A percentile compares a stretch with the other conserved stretches of the same genome.
Conservation (phyloP, 2,329 filamentous ascomycete species). For the Trichothecium sympodiale region DNA sequence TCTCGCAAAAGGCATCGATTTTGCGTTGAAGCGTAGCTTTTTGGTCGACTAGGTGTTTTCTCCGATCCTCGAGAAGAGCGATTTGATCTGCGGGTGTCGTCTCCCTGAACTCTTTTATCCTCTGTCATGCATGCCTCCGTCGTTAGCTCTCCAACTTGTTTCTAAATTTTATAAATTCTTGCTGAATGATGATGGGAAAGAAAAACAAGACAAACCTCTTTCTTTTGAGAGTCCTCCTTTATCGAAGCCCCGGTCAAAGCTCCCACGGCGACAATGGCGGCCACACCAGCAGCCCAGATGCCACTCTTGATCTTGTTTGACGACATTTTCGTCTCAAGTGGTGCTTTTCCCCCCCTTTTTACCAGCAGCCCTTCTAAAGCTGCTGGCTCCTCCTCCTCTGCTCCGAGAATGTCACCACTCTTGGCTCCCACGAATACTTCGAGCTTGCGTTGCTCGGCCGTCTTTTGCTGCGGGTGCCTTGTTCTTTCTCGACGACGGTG, state of each 20-base stretch:
- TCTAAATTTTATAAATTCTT: not conserved
- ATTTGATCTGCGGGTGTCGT: constrained; percentile 32
- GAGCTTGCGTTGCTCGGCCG: too few relatives aligned
- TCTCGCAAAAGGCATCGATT: constrained; percentile 25
- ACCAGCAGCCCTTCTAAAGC: too few relatives aligned
- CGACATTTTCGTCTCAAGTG: too few relatives aligned
- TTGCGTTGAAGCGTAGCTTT: constrained; percentile 29
- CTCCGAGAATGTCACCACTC: too few relatives aligned
- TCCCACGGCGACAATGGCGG: constrained; percentile 34
- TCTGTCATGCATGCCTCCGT: too few relatives aligned
- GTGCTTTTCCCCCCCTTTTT: too few relatives aligned
- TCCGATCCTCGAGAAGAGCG: constrained; percentile 30
- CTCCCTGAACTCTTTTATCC: constrained; percentile 23
- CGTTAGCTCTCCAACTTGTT: too few relatives aligned
- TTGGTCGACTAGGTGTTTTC: constrained; percentile 25
- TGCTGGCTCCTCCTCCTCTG: too few relatives aligned
- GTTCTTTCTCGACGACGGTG: too few relatives aligned
- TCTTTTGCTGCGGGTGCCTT: too few relatives aligned
- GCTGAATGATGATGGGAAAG: not conserved
- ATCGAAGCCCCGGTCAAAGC: constrained; percentile 36
- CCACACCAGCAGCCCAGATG: constrained; percentile 28
- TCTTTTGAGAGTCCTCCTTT: constrained; percentile 35
- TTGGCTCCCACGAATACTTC: too few relatives aligned
- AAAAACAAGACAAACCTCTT: constrained; percentile 19
- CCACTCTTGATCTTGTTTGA: constrained; percentile 3